Evolutionary conservation across 108 stramenopile genomes (phyloP), one percentile per base, ranked within the genome.

Genomic region (Discostella stelligeroides): DNA sequence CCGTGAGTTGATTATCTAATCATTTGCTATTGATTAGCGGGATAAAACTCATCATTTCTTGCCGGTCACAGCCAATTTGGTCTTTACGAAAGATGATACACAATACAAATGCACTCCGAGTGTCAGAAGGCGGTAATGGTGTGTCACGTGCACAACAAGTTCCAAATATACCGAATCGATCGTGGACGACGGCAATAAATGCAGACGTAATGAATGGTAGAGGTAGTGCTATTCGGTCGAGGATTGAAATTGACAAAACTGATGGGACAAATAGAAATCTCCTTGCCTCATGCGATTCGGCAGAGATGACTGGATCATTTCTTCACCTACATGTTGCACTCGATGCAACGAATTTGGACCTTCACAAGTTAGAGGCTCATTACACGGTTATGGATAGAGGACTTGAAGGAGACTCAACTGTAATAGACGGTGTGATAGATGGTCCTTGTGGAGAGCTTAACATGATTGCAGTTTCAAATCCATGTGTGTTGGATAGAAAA

Each of bases 361-460:
- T 86, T 8, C 34, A 66, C 21, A 54, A 60, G 20, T 67, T 97
- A 72, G 86, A 95, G 63, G 89, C 92, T 8, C 96, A 97, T 68
- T 95, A 97, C 66, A 96, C 96, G 9, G 92, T 97, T 10, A 91
- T 91, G 88, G 93, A 95, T 55, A 81, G 90, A 43, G 87, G 87
- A 11, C 70, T 94, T 18, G 76, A 68, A 23, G 91, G 90, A 17
- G 82, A 87, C 41, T 50, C 30, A 4, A 29, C 2, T 17, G 21
- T 63, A 8, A 70, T 75, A 15, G 58, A 73, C 43, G 71, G 72
- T 0, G 76, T 72, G 14, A 17, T 63, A 13, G 92, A 94, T 60
- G 89, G 90, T 27, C 89, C 89, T 25, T 90, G 88, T 62, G 93
- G 92, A 24, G 92, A 92, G 62, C 72, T 92, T 34, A 95, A 95